A percentile compares a stretch with the other conserved stretches of the same genome.
phyloP scores from a whole-genome alignment of 2,329 filamentous ascomycete genomes.

The Sphaerulina vaccinii region DNA sequence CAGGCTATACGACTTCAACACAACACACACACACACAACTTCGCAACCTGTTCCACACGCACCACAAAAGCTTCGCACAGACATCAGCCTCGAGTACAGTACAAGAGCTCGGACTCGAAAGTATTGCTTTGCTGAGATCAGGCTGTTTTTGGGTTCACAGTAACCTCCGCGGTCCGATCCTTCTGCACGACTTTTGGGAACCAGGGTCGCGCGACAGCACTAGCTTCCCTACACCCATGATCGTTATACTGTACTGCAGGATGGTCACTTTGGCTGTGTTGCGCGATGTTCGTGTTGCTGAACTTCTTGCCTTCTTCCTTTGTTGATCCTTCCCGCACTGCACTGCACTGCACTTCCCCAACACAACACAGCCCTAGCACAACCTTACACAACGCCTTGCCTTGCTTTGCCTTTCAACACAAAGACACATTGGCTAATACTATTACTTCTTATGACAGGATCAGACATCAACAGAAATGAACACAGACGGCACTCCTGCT shows the following conservation, averaged over 20 bases:
- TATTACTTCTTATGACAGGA: constrained; percentile 1
- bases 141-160: constrained; percentile 15
- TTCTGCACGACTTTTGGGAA: constrained; percentile 14
- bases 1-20: constrained; percentile 10
- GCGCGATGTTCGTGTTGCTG: constrained; percentile 3
- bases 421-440: constrained; percentile 9
- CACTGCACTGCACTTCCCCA: not conserved
- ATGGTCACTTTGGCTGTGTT: constrained; percentile 12
- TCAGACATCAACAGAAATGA: constrained; percentile 24
- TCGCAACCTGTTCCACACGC: constrained; percentile 8
- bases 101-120: constrained; percentile 7
- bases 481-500: constrained; percentile 40
- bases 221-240: constrained; percentile 14
- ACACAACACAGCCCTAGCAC: too few relatives aligned
- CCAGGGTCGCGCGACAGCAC: constrained; percentile 15
- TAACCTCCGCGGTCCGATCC: constrained; percentile 17
- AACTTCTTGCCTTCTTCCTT: constrained; percentile 4
- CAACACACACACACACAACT: constrained; percentile 2
- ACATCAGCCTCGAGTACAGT: constrained; percentile 5
- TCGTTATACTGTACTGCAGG: constrained; percentile 2
- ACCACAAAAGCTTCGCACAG: constrained; percentile 2
- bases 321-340: constrained; percentile 3
- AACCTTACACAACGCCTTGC: not conserved
- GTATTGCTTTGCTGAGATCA: constrained; percentile 1
- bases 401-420: not conserved